Percentiles rank a stretch among this genome's conserved stretches.
Evolutionary conservation across 768 basidiomycete species (phyloP).

Genomic region (Cystofilobasidium ferigula): DNA sequence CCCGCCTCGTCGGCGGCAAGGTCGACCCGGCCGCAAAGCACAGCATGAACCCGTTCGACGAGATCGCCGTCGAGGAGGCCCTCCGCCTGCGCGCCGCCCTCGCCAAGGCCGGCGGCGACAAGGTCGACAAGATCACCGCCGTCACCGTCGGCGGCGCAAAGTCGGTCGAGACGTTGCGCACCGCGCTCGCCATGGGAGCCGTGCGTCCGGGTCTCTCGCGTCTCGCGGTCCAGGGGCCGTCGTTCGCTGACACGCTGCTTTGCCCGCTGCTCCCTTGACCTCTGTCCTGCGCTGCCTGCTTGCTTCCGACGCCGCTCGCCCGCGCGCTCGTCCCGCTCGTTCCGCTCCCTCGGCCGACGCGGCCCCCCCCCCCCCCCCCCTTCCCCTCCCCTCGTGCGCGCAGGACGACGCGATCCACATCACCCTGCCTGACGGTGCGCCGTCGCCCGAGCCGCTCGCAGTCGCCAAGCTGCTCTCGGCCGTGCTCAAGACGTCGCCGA

Average conservation of each 20-base stretch:
- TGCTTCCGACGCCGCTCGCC: background rate
- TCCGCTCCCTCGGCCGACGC: background rate
- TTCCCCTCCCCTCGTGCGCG: too few relatives aligned
- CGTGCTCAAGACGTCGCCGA: slow-evolving; percentile 52
- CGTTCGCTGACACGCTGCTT: background rate
- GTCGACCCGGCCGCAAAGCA: slow-evolving; percentile 66
- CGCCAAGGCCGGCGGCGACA: slow-evolving; percentile 41
- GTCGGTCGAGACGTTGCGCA: slow-evolving; percentile 76
- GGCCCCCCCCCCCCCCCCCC: background rate
- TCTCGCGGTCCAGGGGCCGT: background rate
- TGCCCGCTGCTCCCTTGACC: too few relatives aligned
- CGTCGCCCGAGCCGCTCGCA: slow-evolving; percentile 75
- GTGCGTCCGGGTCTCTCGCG: slow-evolving; percentile 6
- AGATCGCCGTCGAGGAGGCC: slow-evolving; percentile 97
- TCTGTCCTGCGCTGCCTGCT: background rate
- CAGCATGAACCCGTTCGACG: slow-evolving; percentile 99
- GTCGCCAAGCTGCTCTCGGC: slow-evolving; percentile 76
- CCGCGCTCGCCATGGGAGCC: slow-evolving; percentile 95
- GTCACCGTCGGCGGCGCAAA: slow-evolving; percentile 92
- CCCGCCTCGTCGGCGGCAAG: background rate
- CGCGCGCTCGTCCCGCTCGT: background rate
- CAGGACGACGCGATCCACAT: slow-evolving; percentile 80
- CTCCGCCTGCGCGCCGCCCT: slow-evolving; percentile 79
- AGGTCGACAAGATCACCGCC: slow-evolving; percentile 76
- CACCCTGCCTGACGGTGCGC: slow-evolving; percentile 61